These are phyloP conservation scores for Auricularia cornea DNA, from an alignment of 768 basidiomycete genomes.

Conservation along the genomic window DNA sequence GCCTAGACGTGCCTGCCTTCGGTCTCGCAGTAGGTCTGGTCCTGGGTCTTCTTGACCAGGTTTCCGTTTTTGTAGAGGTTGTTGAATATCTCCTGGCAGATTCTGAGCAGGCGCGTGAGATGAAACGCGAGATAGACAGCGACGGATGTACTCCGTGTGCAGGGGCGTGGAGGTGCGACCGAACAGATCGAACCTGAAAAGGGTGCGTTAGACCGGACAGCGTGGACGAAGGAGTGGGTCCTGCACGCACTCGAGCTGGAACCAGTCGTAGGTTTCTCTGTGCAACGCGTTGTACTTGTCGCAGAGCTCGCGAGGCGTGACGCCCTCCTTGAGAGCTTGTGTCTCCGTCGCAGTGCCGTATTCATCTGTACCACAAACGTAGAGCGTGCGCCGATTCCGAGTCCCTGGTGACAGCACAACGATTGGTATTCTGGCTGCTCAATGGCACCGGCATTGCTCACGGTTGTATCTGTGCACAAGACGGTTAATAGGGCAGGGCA, in stretches of 20 bases:
- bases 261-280: constrained; percentile 93
- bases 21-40: constrained; percentile 92
- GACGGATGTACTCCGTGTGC: constrained; percentile 68
- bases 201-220: too few relatives aligned
- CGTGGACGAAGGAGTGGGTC: too few relatives aligned
- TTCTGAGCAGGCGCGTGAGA: constrained; percentile 37
- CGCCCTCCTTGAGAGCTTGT: constrained; percentile 81
- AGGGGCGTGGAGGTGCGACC: constrained; percentile 86
- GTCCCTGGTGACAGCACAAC: constrained; percentile 33
- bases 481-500: not conserved
- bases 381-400: constrained; percentile 81
- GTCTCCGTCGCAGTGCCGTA: constrained; percentile 99
- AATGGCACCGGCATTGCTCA: constrained; percentile 7
- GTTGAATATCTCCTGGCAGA: constrained; percentile 82
- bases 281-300: constrained; percentile 88
- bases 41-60: constrained; percentile 75
- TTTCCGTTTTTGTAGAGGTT: constrained; percentile 72
- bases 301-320: constrained; percentile 73
- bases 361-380: constrained; percentile 97
- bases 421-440: not conserved
- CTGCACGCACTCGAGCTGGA: constrained; percentile 87
- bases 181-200: constrained; percentile 81
- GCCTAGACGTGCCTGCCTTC: constrained; percentile 43
- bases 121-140: not conserved
- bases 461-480: constrained; percentile 17